phyloP scores from a whole-genome alignment of 306 rosid species.

The Benincasa hispida region DNA sequence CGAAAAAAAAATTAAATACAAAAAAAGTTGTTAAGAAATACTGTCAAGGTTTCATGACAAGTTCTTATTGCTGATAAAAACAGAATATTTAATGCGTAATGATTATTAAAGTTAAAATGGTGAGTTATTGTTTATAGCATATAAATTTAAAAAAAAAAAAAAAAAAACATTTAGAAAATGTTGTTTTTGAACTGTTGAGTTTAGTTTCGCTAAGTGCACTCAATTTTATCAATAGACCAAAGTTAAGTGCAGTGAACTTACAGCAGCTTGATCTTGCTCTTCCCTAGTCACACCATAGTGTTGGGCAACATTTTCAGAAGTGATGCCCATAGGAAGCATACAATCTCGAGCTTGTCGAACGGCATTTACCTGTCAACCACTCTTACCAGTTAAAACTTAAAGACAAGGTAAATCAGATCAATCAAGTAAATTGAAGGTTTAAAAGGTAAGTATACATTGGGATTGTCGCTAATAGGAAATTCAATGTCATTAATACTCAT shows the following conservation, averaged over 20 bases:
- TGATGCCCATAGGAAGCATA: conserved; percentile 83
- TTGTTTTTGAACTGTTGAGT: neutral
- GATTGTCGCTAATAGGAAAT: conserved; percentile 19
- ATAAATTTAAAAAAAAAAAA: neutral
- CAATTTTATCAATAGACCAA: neutral
- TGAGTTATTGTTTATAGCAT: neutral
- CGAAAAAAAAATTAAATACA: neutral
- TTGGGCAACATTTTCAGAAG: conserved; percentile 85
- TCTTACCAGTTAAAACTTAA: neutral
- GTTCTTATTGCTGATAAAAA: neutral
- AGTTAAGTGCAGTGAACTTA: conserved; percentile 25
- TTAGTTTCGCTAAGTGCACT: neutral
- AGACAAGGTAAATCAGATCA: neutral
- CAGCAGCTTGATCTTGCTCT: conserved; percentile 94
- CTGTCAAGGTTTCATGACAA: neutral
- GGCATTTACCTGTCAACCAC: conserved; percentile 26
- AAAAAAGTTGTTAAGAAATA: neutral
- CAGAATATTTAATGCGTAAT: neutral
- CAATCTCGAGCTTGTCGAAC: conserved; percentile 74
- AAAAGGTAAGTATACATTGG: conserved; percentile 35
- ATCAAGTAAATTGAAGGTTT: neutral
- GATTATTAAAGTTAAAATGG: neutral
- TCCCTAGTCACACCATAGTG: conserved; percentile 66
- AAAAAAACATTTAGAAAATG: neutral
- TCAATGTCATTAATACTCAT: conserved; percentile 41